phyloP scores from a whole-genome alignment of 257 asterid species.

The Lantana camara region DNA sequence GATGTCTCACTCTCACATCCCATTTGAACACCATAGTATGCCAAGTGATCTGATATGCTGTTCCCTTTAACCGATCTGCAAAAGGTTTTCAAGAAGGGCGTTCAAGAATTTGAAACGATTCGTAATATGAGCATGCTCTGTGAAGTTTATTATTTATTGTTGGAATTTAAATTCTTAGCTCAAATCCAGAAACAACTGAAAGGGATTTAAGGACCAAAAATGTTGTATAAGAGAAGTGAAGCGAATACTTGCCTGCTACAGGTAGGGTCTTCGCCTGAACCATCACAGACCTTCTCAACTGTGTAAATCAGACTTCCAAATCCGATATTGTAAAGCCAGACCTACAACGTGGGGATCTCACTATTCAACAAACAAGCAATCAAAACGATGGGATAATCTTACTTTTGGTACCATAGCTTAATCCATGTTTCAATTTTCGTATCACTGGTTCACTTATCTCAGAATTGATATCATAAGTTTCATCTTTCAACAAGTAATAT shows the following conservation, averaged over 20 bases:
- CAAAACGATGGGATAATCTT: neutral
- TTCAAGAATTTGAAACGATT: neutral
- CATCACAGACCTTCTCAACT: conserved; percentile 61
- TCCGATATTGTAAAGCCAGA: conserved; percentile 57
- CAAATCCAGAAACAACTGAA: neutral
- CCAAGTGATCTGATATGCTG: conserved; percentile 64
- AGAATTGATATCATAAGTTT: too few relatives aligned
- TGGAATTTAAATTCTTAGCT: too few relatives aligned
- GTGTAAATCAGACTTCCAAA: conserved; percentile 47
- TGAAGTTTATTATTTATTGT: too few relatives aligned
- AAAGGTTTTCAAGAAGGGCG: neutral
- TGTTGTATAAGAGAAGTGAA: neutral
- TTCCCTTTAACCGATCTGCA: conserved; percentile 68
- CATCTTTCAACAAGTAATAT: too few relatives aligned
- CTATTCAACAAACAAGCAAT: neutral
- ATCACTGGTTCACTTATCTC: too few relatives aligned
- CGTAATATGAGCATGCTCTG: too few relatives aligned
- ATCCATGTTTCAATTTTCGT: too few relatives aligned
- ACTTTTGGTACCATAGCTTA: too few relatives aligned
- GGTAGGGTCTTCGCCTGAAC: conserved; percentile 69
- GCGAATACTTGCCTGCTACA: conserved; percentile 60
- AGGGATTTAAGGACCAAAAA: neutral
- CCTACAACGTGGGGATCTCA: conserved; percentile 40
- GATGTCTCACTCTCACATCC: conserved; percentile 52
- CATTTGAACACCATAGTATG: conserved; percentile 56